Percentiles rank a stretch among this genome's conserved stretches.
phyloP scores from a whole-genome alignment of 805 yeast genomes.

The Ogataea pignaliae region DNA sequence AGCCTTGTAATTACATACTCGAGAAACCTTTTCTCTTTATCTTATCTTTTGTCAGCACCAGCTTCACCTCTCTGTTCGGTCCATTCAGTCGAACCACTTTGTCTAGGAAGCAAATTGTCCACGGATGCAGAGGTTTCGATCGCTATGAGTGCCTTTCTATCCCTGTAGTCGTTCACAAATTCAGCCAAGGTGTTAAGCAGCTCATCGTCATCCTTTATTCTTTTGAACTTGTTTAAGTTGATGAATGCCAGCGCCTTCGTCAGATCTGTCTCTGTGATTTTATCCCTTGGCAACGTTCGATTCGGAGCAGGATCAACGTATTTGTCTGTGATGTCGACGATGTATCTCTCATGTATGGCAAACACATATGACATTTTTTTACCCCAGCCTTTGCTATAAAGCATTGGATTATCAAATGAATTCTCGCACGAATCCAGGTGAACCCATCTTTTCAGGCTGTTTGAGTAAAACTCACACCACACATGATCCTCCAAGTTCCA shows the following conservation, averaged over 20 bases:
- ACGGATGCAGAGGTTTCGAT: constrained; percentile 2
- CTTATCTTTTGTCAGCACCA: constrained; percentile 34
- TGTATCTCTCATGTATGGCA: constrained; percentile 60
- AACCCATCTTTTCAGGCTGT: constrained; percentile 61
- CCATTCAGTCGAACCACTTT: constrained; percentile 79
- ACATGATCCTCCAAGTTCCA: constrained; percentile 95
- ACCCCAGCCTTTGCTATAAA: constrained; percentile 86
- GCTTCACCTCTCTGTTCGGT: constrained; percentile 72
- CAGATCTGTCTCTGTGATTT: constrained; percentile 38
- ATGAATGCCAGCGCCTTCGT: constrained; percentile 30
- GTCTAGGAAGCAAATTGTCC: constrained; percentile 44
- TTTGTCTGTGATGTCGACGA: constrained; percentile 63
- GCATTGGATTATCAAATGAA: constrained; percentile 73
- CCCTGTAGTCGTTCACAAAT: constrained; percentile 31
- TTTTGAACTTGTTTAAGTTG: constrained; percentile 32
- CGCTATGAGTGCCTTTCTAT: constrained; percentile 13
- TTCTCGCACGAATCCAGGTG: constrained; percentile 89
- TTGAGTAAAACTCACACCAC: constrained; percentile 88
- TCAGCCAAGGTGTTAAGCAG: constrained; percentile 36
- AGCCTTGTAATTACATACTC: too few relatives aligned
- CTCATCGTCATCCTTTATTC: constrained; percentile 29
- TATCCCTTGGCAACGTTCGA: constrained; percentile 43
- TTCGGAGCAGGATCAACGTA: constrained; percentile 45
- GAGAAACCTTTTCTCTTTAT: too few relatives aligned
- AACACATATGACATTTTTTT: constrained; percentile 87